Base-by-base conservation (phyloP, 2,329 filamentous ascomycete species). In the Fusarium sp. region DNA sequence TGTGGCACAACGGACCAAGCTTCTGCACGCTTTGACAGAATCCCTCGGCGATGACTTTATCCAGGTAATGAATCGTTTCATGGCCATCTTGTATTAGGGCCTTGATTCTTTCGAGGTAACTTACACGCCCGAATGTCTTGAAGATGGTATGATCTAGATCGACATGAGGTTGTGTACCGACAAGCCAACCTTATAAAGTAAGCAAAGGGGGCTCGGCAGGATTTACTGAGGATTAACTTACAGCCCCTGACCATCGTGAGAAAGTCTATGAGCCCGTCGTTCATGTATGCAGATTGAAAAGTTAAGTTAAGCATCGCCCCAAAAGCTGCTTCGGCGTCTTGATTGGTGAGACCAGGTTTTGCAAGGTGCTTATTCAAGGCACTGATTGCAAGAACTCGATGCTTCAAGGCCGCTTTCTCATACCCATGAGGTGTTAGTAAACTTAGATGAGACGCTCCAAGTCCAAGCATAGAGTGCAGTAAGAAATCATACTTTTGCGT, bases 401-500 rank as follows among this genome's bases (percentile, higher is more conserved):
- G 83, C 21, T 77, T 69, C 18, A 85, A 72, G 1, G 82, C 83
- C 3, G 73, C 67, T 9, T 73, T 65, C 2, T 76, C 70, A 50
- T 80, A 78, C 46, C 69, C 71, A 18, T 60, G 69, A 4, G 71
- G 72, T 7, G 74, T 68, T 4, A 78, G 58, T 4, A 84, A 69
- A 38, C 71, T 65, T 25, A 85, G 76, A 68, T 85, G 83, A 5
- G 82, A 83, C 7, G 83, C 83, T 2, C 80, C 83, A 3, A 85
- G 77, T 2, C 80, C 84, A 2, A 85, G 76, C 80, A 85, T 84
- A 7, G 83, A 79, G 60, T 85, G 83, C 40, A 83, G 69, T n/a
- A 85, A 71, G 67, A 82, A 85, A 32, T 83, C 81, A 56, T 81
- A 83, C 82, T 84, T 23, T 38, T 9, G 25, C 12, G 9, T 15